These are phyloP conservation scores for Lomentospora prolificans DNA, from an alignment of 2,329 filamentous ascomycete species.

Conservation along the genomic window DNA sequence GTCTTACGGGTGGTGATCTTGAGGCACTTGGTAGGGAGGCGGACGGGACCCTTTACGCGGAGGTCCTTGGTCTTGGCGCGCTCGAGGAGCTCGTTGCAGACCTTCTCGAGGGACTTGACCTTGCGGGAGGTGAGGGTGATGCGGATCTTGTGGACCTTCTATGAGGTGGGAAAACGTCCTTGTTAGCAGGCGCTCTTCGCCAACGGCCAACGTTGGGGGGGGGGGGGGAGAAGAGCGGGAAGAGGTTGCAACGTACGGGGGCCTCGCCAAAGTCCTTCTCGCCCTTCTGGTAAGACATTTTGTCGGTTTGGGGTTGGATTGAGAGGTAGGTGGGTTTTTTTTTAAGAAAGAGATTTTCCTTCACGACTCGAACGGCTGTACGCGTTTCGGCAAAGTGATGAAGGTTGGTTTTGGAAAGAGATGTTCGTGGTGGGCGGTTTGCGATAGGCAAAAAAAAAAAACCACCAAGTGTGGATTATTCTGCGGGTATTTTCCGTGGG, in stretches of 20 bases:
- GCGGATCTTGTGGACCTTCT: constrained; percentile 96
- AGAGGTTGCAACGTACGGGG: constrained; percentile 49
- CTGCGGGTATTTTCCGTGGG: constrained; percentile 1
- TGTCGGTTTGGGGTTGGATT: constrained; percentile 25
- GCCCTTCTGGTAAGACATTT: constrained; percentile 89
- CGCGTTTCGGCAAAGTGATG: constrained; percentile 73
- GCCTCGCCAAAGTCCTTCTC: constrained; percentile 91
- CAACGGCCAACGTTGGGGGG: neutral
- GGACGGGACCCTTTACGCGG: constrained; percentile 95
- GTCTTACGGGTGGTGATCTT: constrained; percentile 98
- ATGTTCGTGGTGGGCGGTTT: neutral
- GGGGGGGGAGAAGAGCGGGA: neutral
- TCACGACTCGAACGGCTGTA: constrained; percentile 69
- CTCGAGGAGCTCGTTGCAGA: constrained; percentile 96
- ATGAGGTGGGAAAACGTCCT: constrained; percentile 12
- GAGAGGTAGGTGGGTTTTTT: constrained; percentile 9
- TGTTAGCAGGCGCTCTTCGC: neutral
- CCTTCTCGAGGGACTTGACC: constrained; percentile 93
- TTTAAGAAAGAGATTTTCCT: constrained; percentile 30
- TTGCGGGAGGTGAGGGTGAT: constrained; percentile 96
- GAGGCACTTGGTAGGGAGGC: constrained; percentile 83
- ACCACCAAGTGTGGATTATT: neutral
- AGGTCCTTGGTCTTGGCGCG: constrained; percentile 98
- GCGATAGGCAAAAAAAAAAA: constrained; percentile 4
- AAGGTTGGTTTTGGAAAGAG: constrained; percentile 30